These are phyloP conservation scores for Recurvomyces mirabilis DNA, from an alignment of 495 filamentous ascomycete species.

Conservation along the genomic window DNA sequence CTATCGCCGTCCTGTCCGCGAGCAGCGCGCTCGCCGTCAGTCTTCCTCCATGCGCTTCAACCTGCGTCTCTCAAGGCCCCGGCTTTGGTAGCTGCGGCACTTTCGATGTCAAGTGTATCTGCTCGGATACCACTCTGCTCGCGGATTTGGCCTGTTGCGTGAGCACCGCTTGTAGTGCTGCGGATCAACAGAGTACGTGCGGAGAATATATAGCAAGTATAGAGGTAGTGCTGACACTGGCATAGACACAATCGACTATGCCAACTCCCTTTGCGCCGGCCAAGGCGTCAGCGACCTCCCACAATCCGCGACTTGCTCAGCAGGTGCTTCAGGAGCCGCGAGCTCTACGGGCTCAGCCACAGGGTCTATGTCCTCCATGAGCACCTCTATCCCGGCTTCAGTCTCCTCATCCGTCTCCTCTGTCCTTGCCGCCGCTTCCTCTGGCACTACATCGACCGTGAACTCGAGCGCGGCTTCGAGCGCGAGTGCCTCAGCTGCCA, in stretches of 20 bases:
- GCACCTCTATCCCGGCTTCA: constrained; percentile 8
- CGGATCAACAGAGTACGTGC: constrained; percentile 46
- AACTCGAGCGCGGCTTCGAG: neutral
- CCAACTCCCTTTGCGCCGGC: constrained; percentile 38
- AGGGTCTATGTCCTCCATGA: neutral
- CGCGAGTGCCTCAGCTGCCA: neutral
- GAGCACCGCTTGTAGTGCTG: constrained; percentile 37
- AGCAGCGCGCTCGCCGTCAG: neutral
- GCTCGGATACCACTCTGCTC: constrained; percentile 48
- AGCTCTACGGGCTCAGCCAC: constrained; percentile 7
- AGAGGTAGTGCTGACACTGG: neutral
- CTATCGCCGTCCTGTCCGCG: constrained; percentile 2
- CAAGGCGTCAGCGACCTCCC: constrained; percentile 24
- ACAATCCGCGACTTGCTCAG: constrained; percentile 25
- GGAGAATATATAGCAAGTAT: neutral
- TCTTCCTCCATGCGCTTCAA: too few relatives aligned
- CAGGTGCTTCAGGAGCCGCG: constrained; percentile 6
- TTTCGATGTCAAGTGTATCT: constrained; percentile 57
- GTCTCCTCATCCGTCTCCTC: constrained; percentile 7
- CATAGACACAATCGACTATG: constrained; percentile 41
- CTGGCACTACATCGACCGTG: neutral
- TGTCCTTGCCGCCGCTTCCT: constrained; percentile 2
- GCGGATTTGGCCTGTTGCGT: constrained; percentile 57
- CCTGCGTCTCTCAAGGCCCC: too few relatives aligned
- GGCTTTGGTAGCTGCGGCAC: constrained; percentile 42